Evolutionary conservation across 2,329 filamentous ascomycete species (phyloP).

Genomic region (Fusarium clavum): DNA sequence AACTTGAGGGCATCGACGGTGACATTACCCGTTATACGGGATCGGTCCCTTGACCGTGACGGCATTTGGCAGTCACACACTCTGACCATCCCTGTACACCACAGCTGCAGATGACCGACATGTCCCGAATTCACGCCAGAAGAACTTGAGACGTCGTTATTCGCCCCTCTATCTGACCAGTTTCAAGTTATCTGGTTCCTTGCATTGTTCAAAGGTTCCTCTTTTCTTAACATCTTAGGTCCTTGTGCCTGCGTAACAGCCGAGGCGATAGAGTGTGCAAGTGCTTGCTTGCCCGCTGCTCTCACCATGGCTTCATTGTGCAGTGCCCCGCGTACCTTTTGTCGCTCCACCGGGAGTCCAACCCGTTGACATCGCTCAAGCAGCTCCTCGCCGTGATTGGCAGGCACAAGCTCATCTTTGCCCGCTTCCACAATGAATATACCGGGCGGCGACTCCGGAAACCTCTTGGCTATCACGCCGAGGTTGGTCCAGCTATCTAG

Average conservation of each 20-base stretch:
- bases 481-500: conserved; percentile 67
- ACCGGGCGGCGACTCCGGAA: conserved; percentile 46
- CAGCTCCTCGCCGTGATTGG: conserved; percentile 60
- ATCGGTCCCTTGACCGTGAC: conserved; percentile 38
- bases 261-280: conserved; percentile 45
- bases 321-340: conserved; percentile 61
- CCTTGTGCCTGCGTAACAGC: conserved; percentile 38
- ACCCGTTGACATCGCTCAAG: conserved; percentile 61
- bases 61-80: conserved; percentile 42
- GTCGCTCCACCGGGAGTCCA: conserved; percentile 58
- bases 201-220: conserved; percentile 1
- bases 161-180: conserved; percentile 15
- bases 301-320: conserved; percentile 68
- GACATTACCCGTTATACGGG: conserved; percentile 13
- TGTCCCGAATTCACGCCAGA: conserved; percentile 46
- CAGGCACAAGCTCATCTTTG: conserved; percentile 69
- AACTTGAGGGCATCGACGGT: conserved; percentile 26
- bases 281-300: conserved; percentile 46
- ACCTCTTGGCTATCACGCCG: conserved; percentile 53
- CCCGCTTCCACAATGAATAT: conserved; percentile 67
- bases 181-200: conserved; percentile 24
- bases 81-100: conserved; percentile 35
- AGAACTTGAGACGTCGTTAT: conserved; percentile 21
- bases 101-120: conserved; percentile 39
- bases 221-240: conserved; percentile 13